These are phyloP conservation scores for Zygotorulaspora florentina DNA, from an alignment of 805 yeast species.

Conservation along the genomic window DNA sequence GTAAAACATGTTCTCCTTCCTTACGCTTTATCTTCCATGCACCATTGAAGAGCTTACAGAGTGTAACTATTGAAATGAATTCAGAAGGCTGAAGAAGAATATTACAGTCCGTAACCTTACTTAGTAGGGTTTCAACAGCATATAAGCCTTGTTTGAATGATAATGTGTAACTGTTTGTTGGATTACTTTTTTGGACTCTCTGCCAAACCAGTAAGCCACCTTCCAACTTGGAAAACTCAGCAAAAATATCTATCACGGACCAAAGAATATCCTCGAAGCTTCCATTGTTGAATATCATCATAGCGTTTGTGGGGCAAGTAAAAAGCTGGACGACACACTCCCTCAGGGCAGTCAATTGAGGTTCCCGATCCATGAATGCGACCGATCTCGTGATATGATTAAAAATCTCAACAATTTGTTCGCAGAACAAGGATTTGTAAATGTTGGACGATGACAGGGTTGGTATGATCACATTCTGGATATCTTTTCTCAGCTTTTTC, in stretches of 20 bases:
- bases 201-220: constrained; percentile 36
- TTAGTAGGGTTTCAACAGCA: constrained; percentile 34
- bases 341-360: constrained; percentile 71
- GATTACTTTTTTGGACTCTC: constrained; percentile 32
- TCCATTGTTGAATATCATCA: constrained; percentile 39
- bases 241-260: constrained; percentile 44
- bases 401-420: constrained; percentile 52
- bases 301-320: constrained; percentile 81
- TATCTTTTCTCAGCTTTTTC: constrained; percentile 45
- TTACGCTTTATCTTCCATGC: constrained; percentile 53
- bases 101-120: constrained; percentile 33
- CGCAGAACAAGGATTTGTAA: constrained; percentile 46
- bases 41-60: constrained; percentile 56
- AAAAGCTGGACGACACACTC: constrained; percentile 79
- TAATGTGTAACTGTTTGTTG: constrained; percentile 34
- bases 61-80: constrained; percentile 41
- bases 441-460: constrained; percentile 48
- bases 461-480: constrained; percentile 51
- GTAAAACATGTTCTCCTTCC: constrained; percentile 64
- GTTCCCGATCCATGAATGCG: constrained; percentile 76
- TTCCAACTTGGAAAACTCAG: constrained; percentile 39
- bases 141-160: constrained; percentile 36
- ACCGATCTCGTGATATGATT: constrained; percentile 47
- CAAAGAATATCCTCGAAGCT: constrained; percentile 43
- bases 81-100: constrained; percentile 36